Conservation (phyloP, 169 alveolate genomes). For the Cryptosporidium felis region DNA sequence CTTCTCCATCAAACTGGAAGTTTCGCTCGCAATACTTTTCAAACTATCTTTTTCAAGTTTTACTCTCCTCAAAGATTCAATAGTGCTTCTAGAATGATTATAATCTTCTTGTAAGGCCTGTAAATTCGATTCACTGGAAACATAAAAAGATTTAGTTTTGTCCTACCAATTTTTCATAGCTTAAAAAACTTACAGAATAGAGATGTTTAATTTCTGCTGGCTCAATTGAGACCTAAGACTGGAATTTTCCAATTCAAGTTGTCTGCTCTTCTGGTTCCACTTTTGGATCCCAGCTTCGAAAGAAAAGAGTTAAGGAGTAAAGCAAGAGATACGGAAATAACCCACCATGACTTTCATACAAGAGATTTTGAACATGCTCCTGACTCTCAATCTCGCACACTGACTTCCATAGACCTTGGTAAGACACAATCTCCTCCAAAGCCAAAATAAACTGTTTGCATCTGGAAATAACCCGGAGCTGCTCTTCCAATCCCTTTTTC, state of each 20-base stretch:
- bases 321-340: not conserved
- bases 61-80: constrained; percentile 16
- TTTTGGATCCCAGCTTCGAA: constrained; percentile 46
- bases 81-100: constrained; percentile 10
- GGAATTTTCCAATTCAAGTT: constrained; percentile 38
- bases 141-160: no score
- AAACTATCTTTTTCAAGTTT: constrained; percentile 31
- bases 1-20: constrained; percentile 47
- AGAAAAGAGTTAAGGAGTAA: not conserved
- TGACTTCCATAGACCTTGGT: constrained; percentile 46
- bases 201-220: constrained; percentile 12
- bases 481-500: constrained; percentile 53
- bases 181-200: constrained; percentile 59
- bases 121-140: constrained; percentile 27
- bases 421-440: constrained; percentile 29
- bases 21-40: constrained; percentile 32
- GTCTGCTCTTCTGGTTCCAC: constrained; percentile 58
- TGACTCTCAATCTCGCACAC: constrained; percentile 28
- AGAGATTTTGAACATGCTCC: constrained; percentile 3
- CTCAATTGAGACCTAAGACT: constrained; percentile 24
- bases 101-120: constrained; percentile 12
- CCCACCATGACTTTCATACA: constrained; percentile 57
- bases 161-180: no score
- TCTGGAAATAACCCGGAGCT: constrained; percentile 31
- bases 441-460: constrained; percentile 43